Percentiles rank a stretch among this genome's conserved stretches.
Evolutionary conservation across 768 basidiomycete genomes (phyloP).

Genomic region (Macrolepiota fuliginosa): DNA sequence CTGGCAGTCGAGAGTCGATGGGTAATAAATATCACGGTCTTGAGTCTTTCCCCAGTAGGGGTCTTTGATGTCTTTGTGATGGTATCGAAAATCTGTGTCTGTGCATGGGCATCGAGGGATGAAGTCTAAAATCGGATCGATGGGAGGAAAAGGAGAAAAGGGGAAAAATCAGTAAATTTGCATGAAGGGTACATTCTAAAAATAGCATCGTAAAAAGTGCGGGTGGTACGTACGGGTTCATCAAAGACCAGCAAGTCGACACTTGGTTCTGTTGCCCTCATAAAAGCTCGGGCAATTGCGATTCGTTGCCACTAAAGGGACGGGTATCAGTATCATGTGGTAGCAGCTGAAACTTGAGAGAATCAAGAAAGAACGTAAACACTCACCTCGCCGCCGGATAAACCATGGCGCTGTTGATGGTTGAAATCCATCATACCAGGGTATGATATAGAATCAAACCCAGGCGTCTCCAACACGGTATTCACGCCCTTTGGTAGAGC

Average conservation of each 20-base stretch:
- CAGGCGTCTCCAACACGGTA: slow-evolving; percentile 66
- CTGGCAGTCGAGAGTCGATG: slow-evolving; percentile 80
- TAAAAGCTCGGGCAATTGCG: slow-evolving; percentile 84
- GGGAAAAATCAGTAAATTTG: not conserved
- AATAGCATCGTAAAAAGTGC: not conserved
- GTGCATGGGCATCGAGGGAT: slow-evolving; percentile 76
- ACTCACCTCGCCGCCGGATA: slow-evolving; percentile 83
- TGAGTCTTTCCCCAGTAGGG: slow-evolving; percentile 53
- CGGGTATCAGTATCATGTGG: slow-evolving; percentile 9
- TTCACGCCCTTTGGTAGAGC: slow-evolving; percentile 70
- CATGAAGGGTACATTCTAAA: not conserved
- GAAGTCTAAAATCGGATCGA: slow-evolving; percentile 54
- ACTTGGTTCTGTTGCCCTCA: slow-evolving; percentile 73
- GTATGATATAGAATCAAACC: slow-evolving; percentile 53
- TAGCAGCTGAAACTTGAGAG: slow-evolving; percentile 5
- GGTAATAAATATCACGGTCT: slow-evolving; percentile 82
- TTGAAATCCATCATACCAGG: slow-evolving; percentile 31
- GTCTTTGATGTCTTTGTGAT: slow-evolving; percentile 63
- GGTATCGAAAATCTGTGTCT: slow-evolving; percentile 76
- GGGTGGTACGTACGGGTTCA: slow-evolving; percentile 59
- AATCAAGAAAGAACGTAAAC: not conserved
- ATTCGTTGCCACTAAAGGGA: slow-evolving; percentile 76
- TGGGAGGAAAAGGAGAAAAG: slow-evolving; percentile 4
- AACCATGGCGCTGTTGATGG: slow-evolving; percentile 51
- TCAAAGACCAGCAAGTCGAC: slow-evolving; percentile 83